A percentile compares a stretch with the other conserved stretches of the same genome.
Conservation (phyloP, 106 monocot genomes). For the Acorus calamus region DNA sequence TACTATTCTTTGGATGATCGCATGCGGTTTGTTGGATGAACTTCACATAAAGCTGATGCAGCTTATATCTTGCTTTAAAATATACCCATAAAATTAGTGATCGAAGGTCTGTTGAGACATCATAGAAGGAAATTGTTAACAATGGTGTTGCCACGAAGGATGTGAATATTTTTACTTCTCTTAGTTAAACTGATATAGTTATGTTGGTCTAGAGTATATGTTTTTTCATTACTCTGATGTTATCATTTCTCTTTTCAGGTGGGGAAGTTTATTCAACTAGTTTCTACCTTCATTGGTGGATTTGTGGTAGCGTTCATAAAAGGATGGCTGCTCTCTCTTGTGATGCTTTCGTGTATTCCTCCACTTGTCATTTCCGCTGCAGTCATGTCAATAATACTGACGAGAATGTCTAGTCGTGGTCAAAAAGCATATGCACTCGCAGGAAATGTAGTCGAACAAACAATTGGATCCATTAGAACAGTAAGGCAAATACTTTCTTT, state of each 20-base stretch:
- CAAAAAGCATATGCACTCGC: conserved; percentile 57
- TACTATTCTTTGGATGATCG: too few relatives aligned
- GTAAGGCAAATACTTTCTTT: conserved; percentile 17
- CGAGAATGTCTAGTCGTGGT: conserved; percentile 32
- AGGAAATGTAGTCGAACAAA: conserved; percentile 61
- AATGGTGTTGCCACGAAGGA: too few relatives aligned
- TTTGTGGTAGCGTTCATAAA: conserved; percentile 45
- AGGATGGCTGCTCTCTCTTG: conserved; percentile 73
- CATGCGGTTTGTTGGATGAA: too few relatives aligned
- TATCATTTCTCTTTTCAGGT: conserved; percentile 15
- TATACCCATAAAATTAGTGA: too few relatives aligned
- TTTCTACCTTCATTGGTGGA: conserved; percentile 57
- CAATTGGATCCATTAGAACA: conserved; percentile 70
- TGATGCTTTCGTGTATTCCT: conserved; percentile 53
- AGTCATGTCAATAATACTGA: conserved; percentile 23
- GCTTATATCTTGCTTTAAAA: too few relatives aligned
- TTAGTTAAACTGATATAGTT: too few relatives aligned
- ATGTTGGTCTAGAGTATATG: too few relatives aligned
- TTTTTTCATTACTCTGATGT: too few relatives aligned
- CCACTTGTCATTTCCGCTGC: conserved; percentile 40
- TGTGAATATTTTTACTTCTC: too few relatives aligned
- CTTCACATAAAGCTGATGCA: too few relatives aligned
- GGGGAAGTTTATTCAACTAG: conserved; percentile 58
- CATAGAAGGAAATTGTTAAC: too few relatives aligned
- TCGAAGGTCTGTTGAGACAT: too few relatives aligned